Evolutionary conservation across 2,329 filamentous ascomycete genomes (phyloP).

Genomic region (Phaeosphaeriaceae sp.): DNA sequence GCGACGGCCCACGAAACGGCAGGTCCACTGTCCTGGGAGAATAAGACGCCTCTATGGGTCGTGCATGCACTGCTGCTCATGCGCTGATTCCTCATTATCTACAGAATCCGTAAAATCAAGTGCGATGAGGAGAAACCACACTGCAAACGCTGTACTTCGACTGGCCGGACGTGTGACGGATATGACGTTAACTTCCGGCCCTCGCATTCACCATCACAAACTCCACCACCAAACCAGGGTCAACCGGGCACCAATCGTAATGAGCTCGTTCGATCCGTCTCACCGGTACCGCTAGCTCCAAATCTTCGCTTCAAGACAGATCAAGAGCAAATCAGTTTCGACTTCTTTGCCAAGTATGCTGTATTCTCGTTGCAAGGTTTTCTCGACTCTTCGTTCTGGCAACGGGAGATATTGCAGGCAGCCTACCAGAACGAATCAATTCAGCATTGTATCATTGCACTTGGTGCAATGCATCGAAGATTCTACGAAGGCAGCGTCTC

Average conservation of each 20-base stretch:
- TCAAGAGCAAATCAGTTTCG: conserved; percentile 36
- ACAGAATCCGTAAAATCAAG: conserved; percentile 42
- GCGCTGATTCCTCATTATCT: conserved; percentile 2
- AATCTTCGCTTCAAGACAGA: conserved; percentile 24
- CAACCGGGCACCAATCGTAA: neutral
- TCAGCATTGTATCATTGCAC: conserved; percentile 37
- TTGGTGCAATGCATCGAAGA: conserved; percentile 44
- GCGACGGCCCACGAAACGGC: too few relatives aligned
- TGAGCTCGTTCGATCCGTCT: conserved; percentile 9
- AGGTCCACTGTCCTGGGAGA: neutral
- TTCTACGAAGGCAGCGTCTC: conserved; percentile 30
- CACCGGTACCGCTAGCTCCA: conserved; percentile 19
- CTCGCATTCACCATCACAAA: neutral
- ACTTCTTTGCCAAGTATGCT: conserved; percentile 39
- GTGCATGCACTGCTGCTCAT: neutral
- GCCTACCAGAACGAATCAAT: conserved; percentile 39
- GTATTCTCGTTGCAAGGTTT: conserved; percentile 34
- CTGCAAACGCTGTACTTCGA: conserved; percentile 40
- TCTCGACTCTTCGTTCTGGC: conserved; percentile 42
- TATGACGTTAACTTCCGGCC: conserved; percentile 24
- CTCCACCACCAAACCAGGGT: conserved; percentile 1
- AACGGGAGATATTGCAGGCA: conserved; percentile 39
- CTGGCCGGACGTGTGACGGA: conserved; percentile 43
- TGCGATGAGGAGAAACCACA: conserved; percentile 43
- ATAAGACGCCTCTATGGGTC: neutral